Evolutionary conservation across 1,284 basidiomycete species (phyloP), one percentile per base, ranked within the genome.

Genomic region (Chalciporus sp.): DNA sequence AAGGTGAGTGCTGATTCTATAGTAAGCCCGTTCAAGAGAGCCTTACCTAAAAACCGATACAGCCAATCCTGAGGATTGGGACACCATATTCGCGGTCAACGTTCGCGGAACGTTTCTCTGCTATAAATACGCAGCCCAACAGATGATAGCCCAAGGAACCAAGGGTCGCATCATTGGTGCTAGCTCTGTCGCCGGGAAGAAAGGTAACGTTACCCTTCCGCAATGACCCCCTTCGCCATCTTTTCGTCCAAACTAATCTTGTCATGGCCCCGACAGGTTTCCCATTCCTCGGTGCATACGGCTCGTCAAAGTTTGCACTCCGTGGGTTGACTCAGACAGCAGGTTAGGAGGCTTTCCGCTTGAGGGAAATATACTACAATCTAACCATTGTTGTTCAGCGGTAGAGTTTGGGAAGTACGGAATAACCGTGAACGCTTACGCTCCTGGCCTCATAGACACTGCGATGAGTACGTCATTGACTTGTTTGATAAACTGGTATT

Each of bases 351-450:
- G 8, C 12, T 27, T 16, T 27, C 39, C 4, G 7, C 26, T 49
- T 28, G 16, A 3, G 7, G 27, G 1, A 8, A 10, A 28, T 9
- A 31, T 14, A 26, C 31, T 16, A 7, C 16, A n/a, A 33, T 45
- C 51, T 55, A n/a, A 68, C 16, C 17, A 4, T 39, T 6, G 12
- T 17, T 48, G 14, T 17, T 48, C 54, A 70, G 78, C 77, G 0
- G 33, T 63, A 16, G 78, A 82, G 53, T 59, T 78, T 17, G 75
- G 71, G 3, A 60, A 63, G 37, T 50, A 80, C 51, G 67, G 70
- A 2, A 78, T 82, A 49, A 82, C 77, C 0, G 80, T 79, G 4
- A 82, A 81, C 51, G 74, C 78, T 3, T 83, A 83, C 53, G 77
- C 80, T 4, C 80, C 81, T 1, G 77, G 78, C 26, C 61, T 66